Evolutionary conservation across 139 green algal species (phyloP), one percentile per base, ranked within the genome.

Genomic region (Yamagishiella unicocca): DNA sequence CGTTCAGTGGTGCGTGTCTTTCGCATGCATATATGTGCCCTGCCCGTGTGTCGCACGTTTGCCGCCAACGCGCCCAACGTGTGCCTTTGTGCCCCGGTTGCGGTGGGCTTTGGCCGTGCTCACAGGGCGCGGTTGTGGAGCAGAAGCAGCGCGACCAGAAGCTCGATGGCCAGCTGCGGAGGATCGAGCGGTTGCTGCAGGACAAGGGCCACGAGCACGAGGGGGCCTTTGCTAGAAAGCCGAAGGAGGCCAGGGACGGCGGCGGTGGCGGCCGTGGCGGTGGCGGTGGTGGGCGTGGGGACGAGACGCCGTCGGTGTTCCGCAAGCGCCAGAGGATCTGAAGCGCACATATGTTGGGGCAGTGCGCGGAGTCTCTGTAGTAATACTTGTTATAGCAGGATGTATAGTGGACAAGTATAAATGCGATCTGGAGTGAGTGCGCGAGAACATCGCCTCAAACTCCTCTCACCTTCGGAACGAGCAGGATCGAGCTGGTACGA

Each of bases 181-280:
- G 95, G 88, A 97, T 97, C 68, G 79, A 97, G 79, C 73, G 85
- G 29, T 43, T 97, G 2, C 90, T 97, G 17, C 79, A 93, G 19
- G 90, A 93, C 24, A 96, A 96, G 84, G 95, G 95, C 2, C 91
- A 91, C 53, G 93, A 94, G 14, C 87, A 93, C 62, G 77, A 79
- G n/a, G 75, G 21, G 0, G 93, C 92, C 0, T 96, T 96, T 66
- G 86, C 79, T 14, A 88, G 88, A 66, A 42, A 53, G 35, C 66
- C 80, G 8, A 83, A 90, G 68, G 79, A 85, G 10, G 72, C 29
- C 2, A 8, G 12, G 7, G 72, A n/a, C n/a, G n/a, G n/a, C n/a
- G n/a, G 43, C 29, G 43, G n/a, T 6, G 79, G 42, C 25, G 42
- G 38, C 27, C 58, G 71, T 9, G 71, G 42, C 7, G 71, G 42